Evolutionary conservation across 2,329 filamentous ascomycete genomes (phyloP), one percentile per base, ranked within the genome.

Genomic region (Cladosporium sphaerospermum): DNA sequence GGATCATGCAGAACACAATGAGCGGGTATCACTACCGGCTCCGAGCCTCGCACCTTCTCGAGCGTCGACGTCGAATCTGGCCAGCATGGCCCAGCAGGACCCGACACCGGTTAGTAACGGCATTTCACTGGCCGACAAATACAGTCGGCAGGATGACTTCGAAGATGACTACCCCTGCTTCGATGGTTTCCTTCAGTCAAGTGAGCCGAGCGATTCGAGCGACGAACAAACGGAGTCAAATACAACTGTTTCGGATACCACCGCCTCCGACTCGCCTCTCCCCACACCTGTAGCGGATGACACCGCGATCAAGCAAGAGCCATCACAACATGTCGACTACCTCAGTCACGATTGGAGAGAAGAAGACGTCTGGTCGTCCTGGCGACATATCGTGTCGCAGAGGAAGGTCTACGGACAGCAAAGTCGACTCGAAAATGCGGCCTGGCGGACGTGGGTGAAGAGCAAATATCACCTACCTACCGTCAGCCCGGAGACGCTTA

Each of bases 361-460:
- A 71, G 91, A 97, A 69, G 92, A 99, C 70, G 95, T 97, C 23
- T 97, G 91, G 91, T 86, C 88, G 5, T 96, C 92, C 1, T 97
- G 93, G 93, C 85, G 90, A 66, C 93, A 95, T 67, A 89, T 97
- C 62, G 84, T 91, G 13, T 85, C 87, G 28, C 87, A 89, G 63
- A 79, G 86, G 62, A 83, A 83, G 55, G 81, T 88, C 50, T 95
- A 95, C 59, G 84, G 82, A 61, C 92, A 96, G 68, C 82, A 86
- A 34, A 85, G 84, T 33, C 79, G 93, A 46, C 72, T 97, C 31
- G 93, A 97, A 70, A 97, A 99, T 70, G 93, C 93, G 3, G 96
- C 90, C 0, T 99, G 93, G 93, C 81, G 93, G 67, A 93, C 90
- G 1, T 97, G 93, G 93, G 87, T 89, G 67, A 97, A 97, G 71